Percentiles rank a stretch among this genome's conserved stretches.
phyloP scores from a whole-genome alignment of 345 rosid genomes.

The Pistacia vera region DNA sequence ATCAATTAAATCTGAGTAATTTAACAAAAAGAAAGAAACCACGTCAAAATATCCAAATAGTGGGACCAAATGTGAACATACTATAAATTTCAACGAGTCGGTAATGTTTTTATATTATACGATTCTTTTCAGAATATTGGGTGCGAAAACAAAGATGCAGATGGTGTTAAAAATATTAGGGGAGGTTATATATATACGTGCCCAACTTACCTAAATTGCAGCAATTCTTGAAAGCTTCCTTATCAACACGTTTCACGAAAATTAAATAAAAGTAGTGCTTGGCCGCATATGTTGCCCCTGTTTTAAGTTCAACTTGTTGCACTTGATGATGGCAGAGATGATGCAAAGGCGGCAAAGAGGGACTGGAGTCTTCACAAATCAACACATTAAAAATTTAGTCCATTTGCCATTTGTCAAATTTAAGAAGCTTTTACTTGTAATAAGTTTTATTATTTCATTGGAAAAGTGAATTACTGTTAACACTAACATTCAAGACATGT shows the following conservation, averaged over 20 bases:
- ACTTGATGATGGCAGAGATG: not conserved
- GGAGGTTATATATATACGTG: not conserved
- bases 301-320: not conserved
- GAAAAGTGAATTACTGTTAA: constrained; percentile 2
- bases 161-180: not conserved
- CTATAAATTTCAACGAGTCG: no score
- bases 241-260: constrained; percentile 29
- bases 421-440: constrained; percentile 5
- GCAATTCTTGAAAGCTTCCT: constrained; percentile 6
- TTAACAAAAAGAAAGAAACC: no score
- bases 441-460: not conserved
- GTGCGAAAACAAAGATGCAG: not conserved
- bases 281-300: not conserved
- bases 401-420: not conserved
- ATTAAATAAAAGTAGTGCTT: constrained; percentile 1
- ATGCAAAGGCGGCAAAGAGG: not conserved
- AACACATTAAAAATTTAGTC: not conserved
- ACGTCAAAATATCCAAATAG: no score
- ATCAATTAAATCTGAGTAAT: no score
- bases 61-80: not conserved
- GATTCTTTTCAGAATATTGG: no score
- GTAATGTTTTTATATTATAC: no score
- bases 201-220: not conserved
- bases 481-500: not conserved
- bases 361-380: not conserved